phyloP scores from a whole-genome alignment of 129 eudicot species.

The Escallonia herrerae region DNA sequence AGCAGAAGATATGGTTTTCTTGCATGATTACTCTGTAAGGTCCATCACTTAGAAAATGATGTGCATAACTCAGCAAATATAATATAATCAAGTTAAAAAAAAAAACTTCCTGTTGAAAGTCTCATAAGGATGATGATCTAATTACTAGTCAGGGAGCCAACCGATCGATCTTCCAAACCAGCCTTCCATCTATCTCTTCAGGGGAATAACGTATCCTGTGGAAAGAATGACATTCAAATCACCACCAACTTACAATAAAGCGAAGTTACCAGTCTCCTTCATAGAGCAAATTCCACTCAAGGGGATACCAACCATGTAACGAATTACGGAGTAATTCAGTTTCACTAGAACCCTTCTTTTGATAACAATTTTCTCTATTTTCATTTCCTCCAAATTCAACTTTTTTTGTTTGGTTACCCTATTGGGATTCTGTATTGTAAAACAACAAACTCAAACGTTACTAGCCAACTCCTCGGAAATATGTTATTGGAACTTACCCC shows the following conservation, averaged over 20 bases:
- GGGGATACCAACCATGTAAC: too few species aligned
- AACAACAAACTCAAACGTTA: too few species aligned
- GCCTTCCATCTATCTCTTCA: conserved; percentile 39
- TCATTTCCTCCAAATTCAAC: too few species aligned
- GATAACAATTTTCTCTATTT: too few species aligned
- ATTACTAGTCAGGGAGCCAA: conserved; percentile 82
- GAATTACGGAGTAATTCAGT: too few species aligned
- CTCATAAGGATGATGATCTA: conserved; percentile 41
- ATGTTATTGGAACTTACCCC: too few species aligned
- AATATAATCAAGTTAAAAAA: neutral
- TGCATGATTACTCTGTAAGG: neutral
- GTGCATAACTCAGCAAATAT: too few species aligned
- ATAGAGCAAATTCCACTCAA: neutral
- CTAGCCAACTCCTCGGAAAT: too few species aligned
- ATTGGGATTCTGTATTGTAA: too few species aligned
- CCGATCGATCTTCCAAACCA: conserved; percentile 59
- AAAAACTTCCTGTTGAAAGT: neutral
- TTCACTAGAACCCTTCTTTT: too few species aligned
- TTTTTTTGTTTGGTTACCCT: too few species aligned
- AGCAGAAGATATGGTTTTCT: neutral
- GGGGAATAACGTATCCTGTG: conserved; percentile 69
- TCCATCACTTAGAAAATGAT: too few species aligned
- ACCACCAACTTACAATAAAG: neutral
- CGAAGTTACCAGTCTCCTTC: neutral
- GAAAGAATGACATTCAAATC: neutral